Conservation (phyloP, 345 rosid species). For the Ceriops zippeliana region DNA sequence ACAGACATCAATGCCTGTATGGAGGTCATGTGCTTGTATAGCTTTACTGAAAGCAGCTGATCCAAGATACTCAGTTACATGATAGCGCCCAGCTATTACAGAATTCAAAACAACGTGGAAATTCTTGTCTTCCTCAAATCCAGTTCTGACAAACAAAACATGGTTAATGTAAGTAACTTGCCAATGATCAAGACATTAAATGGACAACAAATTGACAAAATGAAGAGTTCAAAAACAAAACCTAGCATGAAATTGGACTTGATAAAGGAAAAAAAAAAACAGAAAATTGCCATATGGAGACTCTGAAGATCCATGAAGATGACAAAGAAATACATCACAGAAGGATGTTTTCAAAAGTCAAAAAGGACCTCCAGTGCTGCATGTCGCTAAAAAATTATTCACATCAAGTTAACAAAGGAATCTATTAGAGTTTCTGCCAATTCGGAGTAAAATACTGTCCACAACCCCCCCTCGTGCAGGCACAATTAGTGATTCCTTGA, state of each 20-base stretch:
- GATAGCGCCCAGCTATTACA: constrained; percentile 95
- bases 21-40: constrained; percentile 98
- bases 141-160: constrained; percentile 64
- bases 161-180: constrained; percentile 16
- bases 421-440: too few relatives aligned
- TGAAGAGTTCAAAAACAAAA: neutral
- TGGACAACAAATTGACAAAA: constrained; percentile 8
- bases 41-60: constrained; percentile 99
- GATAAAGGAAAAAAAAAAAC: neutral
- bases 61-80: constrained; percentile 98
- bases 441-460: too few relatives aligned
- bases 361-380: neutral
- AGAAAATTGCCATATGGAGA: neutral
- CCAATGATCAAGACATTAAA: constrained; percentile 6
- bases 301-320: neutral
- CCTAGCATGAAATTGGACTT: neutral
- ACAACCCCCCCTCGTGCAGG: too few relatives aligned
- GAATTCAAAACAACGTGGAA: constrained; percentile 91
- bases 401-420: too few relatives aligned
- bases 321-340: neutral
- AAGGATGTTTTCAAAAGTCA: neutral
- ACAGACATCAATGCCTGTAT: constrained; percentile 98
- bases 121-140: constrained; percentile 99
- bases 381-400: neutral
- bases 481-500: too few relatives aligned